Percentiles rank a stretch among this genome's conserved stretches.
Evolutionary conservation across 2,329 filamentous ascomycete genomes (phyloP).

Genomic region (Fusarium heterosporum): DNA sequence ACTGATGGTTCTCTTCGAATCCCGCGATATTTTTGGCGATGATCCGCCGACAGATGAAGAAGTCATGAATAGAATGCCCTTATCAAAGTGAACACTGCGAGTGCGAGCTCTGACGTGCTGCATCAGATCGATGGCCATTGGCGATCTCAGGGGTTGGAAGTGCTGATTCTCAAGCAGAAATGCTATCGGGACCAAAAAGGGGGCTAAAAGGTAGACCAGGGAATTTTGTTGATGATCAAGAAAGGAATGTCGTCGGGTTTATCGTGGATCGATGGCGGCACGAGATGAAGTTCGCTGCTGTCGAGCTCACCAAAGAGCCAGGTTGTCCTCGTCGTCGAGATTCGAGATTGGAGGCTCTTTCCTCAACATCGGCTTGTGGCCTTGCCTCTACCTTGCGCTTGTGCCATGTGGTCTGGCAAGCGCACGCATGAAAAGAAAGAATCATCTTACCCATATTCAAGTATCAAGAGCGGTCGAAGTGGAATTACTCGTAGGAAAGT

Average conservation of each 20-base stretch:
- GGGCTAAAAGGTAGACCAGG: slow-evolving; percentile 55
- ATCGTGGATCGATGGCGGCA: slow-evolving; percentile 47
- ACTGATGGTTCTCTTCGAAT: slow-evolving; percentile 53
- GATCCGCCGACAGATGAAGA: slow-evolving; percentile 30
- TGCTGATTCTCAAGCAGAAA: slow-evolving; percentile 42
- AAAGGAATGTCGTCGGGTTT: slow-evolving; percentile 53
- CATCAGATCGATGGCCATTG: slow-evolving; percentile 58
- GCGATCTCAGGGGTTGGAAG: slow-evolving; percentile 46
- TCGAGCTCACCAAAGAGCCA: slow-evolving; percentile 20
- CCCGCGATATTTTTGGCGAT: slow-evolving; percentile 25
- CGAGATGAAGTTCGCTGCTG: slow-evolving; percentile 27
- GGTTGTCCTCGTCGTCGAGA: slow-evolving; percentile 40
- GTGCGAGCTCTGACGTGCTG: slow-evolving; percentile 59
- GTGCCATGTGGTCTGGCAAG: slow-evolving; percentile 42
- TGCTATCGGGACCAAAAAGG: slow-evolving; percentile 50
- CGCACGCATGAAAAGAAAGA: slow-evolving; percentile 49
- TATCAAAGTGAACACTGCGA: slow-evolving; percentile 63
- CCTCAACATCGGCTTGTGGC: slow-evolving; percentile 21
- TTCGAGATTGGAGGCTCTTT: slow-evolving; percentile 34
- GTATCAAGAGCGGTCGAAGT: slow-evolving; percentile 54
- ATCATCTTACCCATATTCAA: slow-evolving; percentile 57
- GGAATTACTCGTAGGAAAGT: slow-evolving; percentile 49
- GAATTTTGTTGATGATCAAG: slow-evolving; percentile 58
- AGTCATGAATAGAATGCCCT: slow-evolving; percentile 33
- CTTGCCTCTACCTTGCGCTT: slow-evolving; percentile 32